A percentile compares a stretch with the other conserved stretches of the same genome.
phyloP scores from a whole-genome alignment of 2,329 filamentous ascomycete genomes.

The Aspergillus melleus region DNA sequence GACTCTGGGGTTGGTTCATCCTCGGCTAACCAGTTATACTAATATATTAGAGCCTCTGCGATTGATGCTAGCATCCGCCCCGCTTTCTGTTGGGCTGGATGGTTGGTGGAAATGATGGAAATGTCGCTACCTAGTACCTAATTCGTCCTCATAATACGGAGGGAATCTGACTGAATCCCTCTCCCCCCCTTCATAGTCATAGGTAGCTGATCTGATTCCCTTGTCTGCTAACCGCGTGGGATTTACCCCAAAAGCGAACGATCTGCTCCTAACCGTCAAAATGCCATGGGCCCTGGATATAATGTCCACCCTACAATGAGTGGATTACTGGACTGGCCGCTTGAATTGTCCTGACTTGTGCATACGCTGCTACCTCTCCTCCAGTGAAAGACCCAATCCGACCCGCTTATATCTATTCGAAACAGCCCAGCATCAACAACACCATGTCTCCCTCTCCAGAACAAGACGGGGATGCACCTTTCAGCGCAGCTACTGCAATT shows the following conservation, averaged over 20 bases:
- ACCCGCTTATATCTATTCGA: neutral
- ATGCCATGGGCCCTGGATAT: neutral
- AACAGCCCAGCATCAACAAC: neutral
- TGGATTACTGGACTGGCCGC: neutral
- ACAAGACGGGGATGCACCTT: constrained; percentile 14
- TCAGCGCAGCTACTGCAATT: constrained; percentile 10
- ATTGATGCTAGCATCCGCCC: neutral
- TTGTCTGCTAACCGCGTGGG: no score
- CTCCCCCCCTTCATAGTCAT: no score
- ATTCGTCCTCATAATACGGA: no score
- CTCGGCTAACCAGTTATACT: no score
- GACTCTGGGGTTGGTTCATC: no score
- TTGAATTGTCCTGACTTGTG: neutral
- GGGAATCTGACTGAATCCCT: no score
- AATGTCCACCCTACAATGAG: neutral
- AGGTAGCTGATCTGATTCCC: no score
- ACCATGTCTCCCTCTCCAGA: constrained; percentile 25
- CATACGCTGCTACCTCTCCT: neutral
- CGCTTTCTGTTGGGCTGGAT: neutral
- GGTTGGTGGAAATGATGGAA: neutral
- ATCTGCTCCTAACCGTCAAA: no score
- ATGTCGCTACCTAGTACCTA: neutral
- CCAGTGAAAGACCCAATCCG: no score
- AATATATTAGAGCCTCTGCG: neutral
- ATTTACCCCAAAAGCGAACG: no score